Evolutionary conservation across 495 filamentous ascomycete species (phyloP), one percentile per base, ranked within the genome.

Genomic region (Neurospora sublineolata): DNA sequence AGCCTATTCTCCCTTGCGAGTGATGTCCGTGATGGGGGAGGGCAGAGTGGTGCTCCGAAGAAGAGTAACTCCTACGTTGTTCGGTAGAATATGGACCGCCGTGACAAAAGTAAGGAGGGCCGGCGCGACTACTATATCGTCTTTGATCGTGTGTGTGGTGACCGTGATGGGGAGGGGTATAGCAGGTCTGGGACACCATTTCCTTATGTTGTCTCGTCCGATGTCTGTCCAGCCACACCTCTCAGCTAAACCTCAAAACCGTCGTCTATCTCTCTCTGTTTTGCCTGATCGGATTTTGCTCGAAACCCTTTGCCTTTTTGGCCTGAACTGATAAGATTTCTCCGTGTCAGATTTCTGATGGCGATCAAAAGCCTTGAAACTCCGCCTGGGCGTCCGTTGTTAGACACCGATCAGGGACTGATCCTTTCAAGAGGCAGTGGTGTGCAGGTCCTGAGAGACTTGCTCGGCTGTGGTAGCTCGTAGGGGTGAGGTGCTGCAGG

Each of bases 151-250:
- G 52, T 64, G 52, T 36, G 27, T 64, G 52, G 27, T 64, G 52
- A 33, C 75, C 77, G 68, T 80, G 79, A 70, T 72, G 75, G 71
- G 76, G 37, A 46, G 72, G 73, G 72, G 74, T 72, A 74, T 77
- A 83, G 69, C 76, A 81, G 14, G 77, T 76, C 52, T 82, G 82
- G 72, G 82, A 80, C 69, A 83, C 82, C 83, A 85, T 85, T 77
- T 64, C 52, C 52, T 33, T 64, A 33, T 33, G 52, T 64, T 64
- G 52, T 64, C 30, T 64, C 27, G 52, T 64, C 52, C 27, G 7
- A 64, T 64, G 52, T 36, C 52, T 64, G 76, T 82, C 69, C 76
- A 68, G 39, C 68, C 38, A 60, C 69, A 64, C 52, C 46, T 60
- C 23, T 60, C 23, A 60, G 52, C 52, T 60, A 30, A 60, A 33